Percentiles rank a stretch among this genome's conserved stretches.
phyloP scores from a whole-genome alignment of 2,329 filamentous ascomycete species.

The Dothistroma pini region DNA sequence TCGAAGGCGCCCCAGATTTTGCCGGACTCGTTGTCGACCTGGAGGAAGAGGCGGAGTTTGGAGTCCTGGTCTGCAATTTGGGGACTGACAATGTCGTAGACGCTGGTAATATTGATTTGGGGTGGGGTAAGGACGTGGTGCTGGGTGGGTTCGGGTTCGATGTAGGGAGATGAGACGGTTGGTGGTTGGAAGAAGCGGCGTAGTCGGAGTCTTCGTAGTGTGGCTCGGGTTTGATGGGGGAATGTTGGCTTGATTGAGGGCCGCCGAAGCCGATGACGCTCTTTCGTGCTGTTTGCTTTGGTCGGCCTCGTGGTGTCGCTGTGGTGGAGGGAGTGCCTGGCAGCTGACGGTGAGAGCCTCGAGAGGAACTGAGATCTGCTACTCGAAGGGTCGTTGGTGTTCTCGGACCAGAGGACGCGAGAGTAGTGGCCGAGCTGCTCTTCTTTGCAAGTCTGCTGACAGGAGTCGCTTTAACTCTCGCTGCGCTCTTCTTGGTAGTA shows the following conservation, averaged over 20 bases:
- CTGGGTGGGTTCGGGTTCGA: slow-evolving; percentile 19
- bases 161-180: slow-evolving; percentile 1
- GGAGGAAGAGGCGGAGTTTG: slow-evolving; percentile 39
- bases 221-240: slow-evolving; percentile 4
- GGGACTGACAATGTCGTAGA: slow-evolving; percentile 40
- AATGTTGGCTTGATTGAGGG: background rate
- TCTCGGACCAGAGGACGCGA: background rate
- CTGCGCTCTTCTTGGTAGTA: background rate
- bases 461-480: slow-evolving; percentile 12
- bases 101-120: slow-evolving; percentile 42
- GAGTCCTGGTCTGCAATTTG: slow-evolving; percentile 19
- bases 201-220: background rate
- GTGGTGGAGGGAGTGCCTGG: background rate
- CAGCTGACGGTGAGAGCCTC: background rate
- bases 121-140: background rate
- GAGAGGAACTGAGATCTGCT: background rate
- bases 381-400: background rate
- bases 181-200: slow-evolving; percentile 9
- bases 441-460: slow-evolving; percentile 6
- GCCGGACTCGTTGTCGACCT: slow-evolving; percentile 35
- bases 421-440: background rate
- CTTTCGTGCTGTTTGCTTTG: slow-evolving; percentile 13
- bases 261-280: background rate
- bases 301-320: background rate
- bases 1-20: slow-evolving; percentile 49